Evolutionary conservation across 495 filamentous ascomycete genomes (phyloP).

Genomic region (Aspergillus olivimuriae): DNA sequence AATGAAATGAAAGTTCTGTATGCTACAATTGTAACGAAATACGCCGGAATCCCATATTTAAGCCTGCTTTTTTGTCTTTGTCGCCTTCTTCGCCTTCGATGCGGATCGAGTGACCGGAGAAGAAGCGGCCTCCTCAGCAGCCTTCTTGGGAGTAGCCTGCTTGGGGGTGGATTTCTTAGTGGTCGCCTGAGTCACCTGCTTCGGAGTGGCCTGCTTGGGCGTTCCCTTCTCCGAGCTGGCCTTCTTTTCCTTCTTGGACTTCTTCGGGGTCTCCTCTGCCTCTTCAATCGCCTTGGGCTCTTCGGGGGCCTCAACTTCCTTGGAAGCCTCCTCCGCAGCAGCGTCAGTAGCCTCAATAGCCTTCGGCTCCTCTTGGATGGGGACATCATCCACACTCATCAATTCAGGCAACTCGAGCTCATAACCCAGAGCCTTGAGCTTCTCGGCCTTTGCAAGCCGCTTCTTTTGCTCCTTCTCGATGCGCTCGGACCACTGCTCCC

Average conservation of each 20-base stretch:
- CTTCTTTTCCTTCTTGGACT: constrained; percentile 34
- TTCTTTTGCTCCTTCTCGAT: constrained; percentile 63
- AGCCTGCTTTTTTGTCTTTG: constrained; percentile 32
- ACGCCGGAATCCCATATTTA: constrained; percentile 14
- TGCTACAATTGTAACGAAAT: no score
- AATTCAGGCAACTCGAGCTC: constrained; percentile 70
- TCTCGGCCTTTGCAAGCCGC: constrained; percentile 58
- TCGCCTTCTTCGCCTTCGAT: constrained; percentile 21
- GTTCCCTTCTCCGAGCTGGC: constrained; percentile 25
- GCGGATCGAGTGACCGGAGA: constrained; percentile 13
- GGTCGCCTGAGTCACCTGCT: constrained; percentile 21
- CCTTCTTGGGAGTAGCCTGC: constrained; percentile 14
- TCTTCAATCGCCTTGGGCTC: constrained; percentile 25
- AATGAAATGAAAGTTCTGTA: no score
- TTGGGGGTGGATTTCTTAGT: constrained; percentile 9
- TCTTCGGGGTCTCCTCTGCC: no score
- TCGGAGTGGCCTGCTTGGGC: constrained; percentile 28
- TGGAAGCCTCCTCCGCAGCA: constrained; percentile 21
- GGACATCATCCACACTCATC: constrained; percentile 58
- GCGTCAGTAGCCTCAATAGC: constrained; percentile 24
- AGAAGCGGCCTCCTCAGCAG: constrained; percentile 5
- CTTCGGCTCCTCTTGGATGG: constrained; percentile 30
- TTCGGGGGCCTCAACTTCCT: constrained; percentile 25
- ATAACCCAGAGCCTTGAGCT: constrained; percentile 77
- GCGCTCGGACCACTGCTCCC: constrained; percentile 69